phyloP scores from a whole-genome alignment of 257 asterid genomes.

The Gentiana macrophylla region DNA sequence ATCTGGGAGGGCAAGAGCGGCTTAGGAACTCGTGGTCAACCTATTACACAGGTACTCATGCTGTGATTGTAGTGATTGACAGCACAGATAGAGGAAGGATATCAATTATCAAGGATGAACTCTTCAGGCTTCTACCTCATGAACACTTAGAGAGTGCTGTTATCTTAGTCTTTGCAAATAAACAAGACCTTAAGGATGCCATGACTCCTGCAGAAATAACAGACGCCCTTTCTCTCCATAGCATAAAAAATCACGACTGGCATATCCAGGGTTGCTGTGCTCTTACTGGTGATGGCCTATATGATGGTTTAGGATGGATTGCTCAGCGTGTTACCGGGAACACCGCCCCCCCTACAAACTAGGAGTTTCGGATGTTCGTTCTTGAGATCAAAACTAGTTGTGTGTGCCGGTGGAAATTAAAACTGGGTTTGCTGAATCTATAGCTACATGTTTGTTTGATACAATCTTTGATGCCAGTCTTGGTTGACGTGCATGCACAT shows the following conservation, averaged over 20 bases:
- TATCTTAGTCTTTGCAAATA: slow-evolving; percentile 83
- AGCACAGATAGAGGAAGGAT: slow-evolving; percentile 95
- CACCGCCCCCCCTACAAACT: slow-evolving; percentile 44
- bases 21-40: slow-evolving; percentile 94
- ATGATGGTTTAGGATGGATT: slow-evolving; percentile 96
- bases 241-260: slow-evolving; percentile 97
- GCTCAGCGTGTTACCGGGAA: slow-evolving; percentile 85
- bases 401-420: too few relatives aligned
- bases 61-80: slow-evolving; percentile 81
- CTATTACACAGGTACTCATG: slow-evolving; percentile 92
- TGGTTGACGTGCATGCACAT: too few relatives aligned
- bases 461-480: too few relatives aligned
- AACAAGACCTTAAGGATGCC: slow-evolving; percentile 96
- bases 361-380: slow-evolving; percentile 9
- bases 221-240: slow-evolving; percentile 88
- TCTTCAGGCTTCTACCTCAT: slow-evolving; percentile 73
- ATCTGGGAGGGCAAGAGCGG: slow-evolving; percentile 96
- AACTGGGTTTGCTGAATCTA: too few relatives aligned
- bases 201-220: slow-evolving; percentile 98
- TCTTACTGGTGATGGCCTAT: slow-evolving; percentile 87
- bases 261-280: slow-evolving; percentile 97
- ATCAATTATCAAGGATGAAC: slow-evolving; percentile 82
- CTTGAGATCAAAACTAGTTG: too few relatives aligned
- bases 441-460: too few relatives aligned
- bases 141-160: slow-evolving; percentile 82